Conservation (phyloP, 306 rosid species). For the Ormosia semicastrata region DNA sequence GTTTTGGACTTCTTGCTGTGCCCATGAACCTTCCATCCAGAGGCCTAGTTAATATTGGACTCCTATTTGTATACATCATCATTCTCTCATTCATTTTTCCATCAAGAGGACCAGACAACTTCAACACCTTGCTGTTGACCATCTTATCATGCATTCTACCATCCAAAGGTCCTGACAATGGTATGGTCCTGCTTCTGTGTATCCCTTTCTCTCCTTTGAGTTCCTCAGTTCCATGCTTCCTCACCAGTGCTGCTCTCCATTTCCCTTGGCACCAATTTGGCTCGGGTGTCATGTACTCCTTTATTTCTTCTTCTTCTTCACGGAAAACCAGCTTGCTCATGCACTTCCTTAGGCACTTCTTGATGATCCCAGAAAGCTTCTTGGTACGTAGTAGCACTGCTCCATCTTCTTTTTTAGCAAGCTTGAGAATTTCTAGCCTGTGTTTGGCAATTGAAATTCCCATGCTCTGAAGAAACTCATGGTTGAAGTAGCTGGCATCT, state of each 20-base stretch:
- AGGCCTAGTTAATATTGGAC: constrained; percentile 35
- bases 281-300: constrained; percentile 11
- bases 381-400: neutral
- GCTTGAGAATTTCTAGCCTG: constrained; percentile 82
- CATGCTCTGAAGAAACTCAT: constrained; percentile 83
- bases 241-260: constrained; percentile 50
- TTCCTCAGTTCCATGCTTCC: constrained; percentile 33
- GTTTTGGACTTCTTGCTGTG: constrained; percentile 41
- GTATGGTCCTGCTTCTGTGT: constrained; percentile 37
- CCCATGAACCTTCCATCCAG: constrained; percentile 29
- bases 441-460: constrained; percentile 85
- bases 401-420: constrained; percentile 43
- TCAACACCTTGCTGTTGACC: constrained; percentile 18
- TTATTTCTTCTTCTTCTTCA: constrained; percentile 16
- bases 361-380: constrained; percentile 43
- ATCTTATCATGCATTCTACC: constrained; percentile 37
- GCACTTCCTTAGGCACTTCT: constrained; percentile 56
- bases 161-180: constrained; percentile 84
- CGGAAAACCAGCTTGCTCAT: constrained; percentile 32
- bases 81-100: constrained; percentile 44
- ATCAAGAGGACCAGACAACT: constrained; percentile 80
- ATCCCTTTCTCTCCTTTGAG: constrained; percentile 32
- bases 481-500: constrained; percentile 65
- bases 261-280: constrained; percentile 44
- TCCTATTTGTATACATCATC: constrained; percentile 37